Percentiles rank a stretch among this genome's conserved stretches.
Evolutionary conservation across 768 basidiomycete species (phyloP).

Genomic region (Suillus brevipes): DNA sequence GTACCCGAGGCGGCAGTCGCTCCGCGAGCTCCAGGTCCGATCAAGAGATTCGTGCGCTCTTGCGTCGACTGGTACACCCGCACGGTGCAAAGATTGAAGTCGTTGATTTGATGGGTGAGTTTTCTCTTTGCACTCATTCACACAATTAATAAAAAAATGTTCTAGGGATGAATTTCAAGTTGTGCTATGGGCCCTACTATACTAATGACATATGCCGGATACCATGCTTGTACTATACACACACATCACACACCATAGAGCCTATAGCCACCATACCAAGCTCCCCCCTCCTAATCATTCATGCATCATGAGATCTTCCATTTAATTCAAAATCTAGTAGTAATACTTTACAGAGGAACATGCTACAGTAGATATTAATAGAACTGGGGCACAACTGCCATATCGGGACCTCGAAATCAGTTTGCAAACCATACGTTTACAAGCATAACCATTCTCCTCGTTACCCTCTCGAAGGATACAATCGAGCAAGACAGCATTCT

Average conservation of each 20-base stretch:
- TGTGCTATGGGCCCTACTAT: not conserved
- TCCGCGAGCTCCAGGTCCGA: not conserved
- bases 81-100: not conserved
- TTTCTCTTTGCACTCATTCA: not conserved
- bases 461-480: no score
- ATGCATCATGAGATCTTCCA: no score
- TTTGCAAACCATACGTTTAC: no score
- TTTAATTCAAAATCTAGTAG: no score
- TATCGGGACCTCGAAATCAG: no score
- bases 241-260: not conserved
- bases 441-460: no score
- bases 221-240: not conserved
- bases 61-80: not conserved
- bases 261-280: not conserved
- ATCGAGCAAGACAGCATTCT: no score
- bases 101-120: not conserved
- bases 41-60: not conserved
- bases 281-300: not conserved
- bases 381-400: no score
- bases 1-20: not conserved
- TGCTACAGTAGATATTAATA: no score
- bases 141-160: not conserved
- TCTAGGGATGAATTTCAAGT: not conserved
- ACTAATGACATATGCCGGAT: not conserved
- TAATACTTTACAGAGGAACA: no score